phyloP scores from a whole-genome alignment of 805 yeast species.

The Saccharomyces kudriavzevii region DNA sequence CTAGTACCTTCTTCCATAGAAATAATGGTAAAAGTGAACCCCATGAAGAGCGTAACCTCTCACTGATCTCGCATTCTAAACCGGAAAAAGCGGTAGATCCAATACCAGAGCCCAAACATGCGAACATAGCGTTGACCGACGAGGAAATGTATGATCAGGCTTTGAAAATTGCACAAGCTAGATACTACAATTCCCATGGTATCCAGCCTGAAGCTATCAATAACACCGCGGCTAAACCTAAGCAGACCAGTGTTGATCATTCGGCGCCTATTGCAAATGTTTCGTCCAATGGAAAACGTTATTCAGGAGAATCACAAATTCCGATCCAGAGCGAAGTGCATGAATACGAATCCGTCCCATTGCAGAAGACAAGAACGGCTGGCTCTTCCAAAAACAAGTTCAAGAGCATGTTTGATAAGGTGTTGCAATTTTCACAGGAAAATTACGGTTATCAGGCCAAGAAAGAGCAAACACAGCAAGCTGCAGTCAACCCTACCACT shows the following conservation, averaged over 20 bases:
- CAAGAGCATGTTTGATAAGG: conserved; percentile 23
- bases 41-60: neutral
- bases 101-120: neutral
- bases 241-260: neutral
- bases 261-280: neutral
- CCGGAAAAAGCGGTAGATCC: neutral
- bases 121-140: conserved; percentile 23
- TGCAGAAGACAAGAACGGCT: neutral
- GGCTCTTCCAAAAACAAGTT: conserved; percentile 8
- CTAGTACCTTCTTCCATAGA: conserved; percentile 5
- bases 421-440: conserved; percentile 29
- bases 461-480: conserved; percentile 6
- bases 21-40: conserved; percentile 1
- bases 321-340: conserved; percentile 1
- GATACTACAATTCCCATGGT: conserved; percentile 14
- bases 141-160: conserved; percentile 54
- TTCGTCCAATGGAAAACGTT: neutral
- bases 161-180: conserved; percentile 46
- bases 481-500: neutral
- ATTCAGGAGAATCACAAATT: neutral
- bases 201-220: neutral
- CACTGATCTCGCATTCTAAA: neutral
- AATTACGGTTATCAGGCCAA: conserved; percentile 28
- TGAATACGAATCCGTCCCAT: neutral
- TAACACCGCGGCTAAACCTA: neutral